Conservation (phyloP, 805 yeast genomes). For the Starmerella potacharoeniae region DNA sequence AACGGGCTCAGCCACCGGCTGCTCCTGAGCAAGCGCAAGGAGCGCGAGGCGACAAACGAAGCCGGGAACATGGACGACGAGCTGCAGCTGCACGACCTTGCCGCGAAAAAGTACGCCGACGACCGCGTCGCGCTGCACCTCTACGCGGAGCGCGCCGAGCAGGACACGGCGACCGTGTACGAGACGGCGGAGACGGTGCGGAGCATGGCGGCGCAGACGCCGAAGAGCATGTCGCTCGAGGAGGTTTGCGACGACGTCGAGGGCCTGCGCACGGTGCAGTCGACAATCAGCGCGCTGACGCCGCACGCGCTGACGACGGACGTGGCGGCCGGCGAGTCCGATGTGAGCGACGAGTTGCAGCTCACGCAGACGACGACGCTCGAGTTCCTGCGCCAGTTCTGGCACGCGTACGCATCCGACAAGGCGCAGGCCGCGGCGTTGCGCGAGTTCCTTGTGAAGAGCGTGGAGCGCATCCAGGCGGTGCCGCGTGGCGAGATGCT, state of each 20-base stretch:
- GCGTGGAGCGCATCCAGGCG: constrained; percentile 16
- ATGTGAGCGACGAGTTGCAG: constrained; percentile 31
- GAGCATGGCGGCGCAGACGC: not conserved
- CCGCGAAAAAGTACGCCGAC: constrained; percentile 6
- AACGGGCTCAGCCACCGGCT: constrained; percentile 75
- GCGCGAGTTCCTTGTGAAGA: constrained; percentile 10
- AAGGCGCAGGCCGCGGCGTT: constrained; percentile 30
- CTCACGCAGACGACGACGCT: constrained; percentile 60
- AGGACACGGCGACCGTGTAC: not conserved
- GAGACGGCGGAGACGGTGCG: constrained; percentile 1
- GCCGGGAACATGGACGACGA: constrained; percentile 19
- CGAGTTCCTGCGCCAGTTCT: constrained; percentile 66
- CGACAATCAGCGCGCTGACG: constrained; percentile 7
- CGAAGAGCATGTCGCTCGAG: constrained; percentile 50
- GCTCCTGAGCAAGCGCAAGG: constrained; percentile 37
- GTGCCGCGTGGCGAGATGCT: constrained; percentile 4
- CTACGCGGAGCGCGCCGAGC: not conserved
- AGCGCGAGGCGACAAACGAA: constrained; percentile 22
- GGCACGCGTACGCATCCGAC: constrained; percentile 30
- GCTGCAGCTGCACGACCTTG: constrained; percentile 25
- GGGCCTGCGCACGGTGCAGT: constrained; percentile 11
- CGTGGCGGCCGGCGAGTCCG: not conserved
- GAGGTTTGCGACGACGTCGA: constrained; percentile 40
- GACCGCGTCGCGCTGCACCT: constrained; percentile 3
- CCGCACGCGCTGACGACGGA: constrained; percentile 6